phyloP scores from a whole-genome alignment of 768 basidiomycete species.

The Imleria badia region DNA sequence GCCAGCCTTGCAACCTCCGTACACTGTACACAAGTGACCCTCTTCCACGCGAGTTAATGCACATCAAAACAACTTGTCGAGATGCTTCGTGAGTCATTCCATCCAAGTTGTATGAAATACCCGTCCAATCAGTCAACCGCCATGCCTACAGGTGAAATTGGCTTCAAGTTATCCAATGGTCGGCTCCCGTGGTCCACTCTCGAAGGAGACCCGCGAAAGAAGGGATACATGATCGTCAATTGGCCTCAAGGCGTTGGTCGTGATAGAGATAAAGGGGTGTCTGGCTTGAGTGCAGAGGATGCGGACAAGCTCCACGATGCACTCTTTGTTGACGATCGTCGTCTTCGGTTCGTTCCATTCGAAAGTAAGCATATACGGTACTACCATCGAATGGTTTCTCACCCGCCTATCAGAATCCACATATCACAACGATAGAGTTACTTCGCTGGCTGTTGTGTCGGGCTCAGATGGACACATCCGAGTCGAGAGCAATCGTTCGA shows the following conservation, averaged over 20 bases:
- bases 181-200: constrained; percentile 16
- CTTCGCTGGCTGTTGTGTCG: too few relatives aligned
- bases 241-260: constrained; percentile 7
- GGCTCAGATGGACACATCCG: not conserved
- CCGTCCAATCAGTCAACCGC: too few relatives aligned
- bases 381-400: not conserved
- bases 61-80: constrained; percentile 1
- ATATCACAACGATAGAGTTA: not conserved
- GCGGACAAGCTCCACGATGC: constrained; percentile 3
- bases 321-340: constrained; percentile 1
- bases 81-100: constrained; percentile 10
- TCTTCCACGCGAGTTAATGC: too few relatives aligned
- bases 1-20: too few relatives aligned
- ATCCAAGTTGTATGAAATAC: fast-evolving
- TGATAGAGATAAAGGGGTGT: constrained; percentile 6
- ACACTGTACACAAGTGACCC: too few relatives aligned
- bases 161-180: not conserved
- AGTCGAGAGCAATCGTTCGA: too few relatives aligned
- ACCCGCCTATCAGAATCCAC: not conserved
- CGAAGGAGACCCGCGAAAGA: not conserved
- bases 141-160: not conserved
- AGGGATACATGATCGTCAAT: constrained; percentile 3
- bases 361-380: not conserved
- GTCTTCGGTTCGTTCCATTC: not conserved
- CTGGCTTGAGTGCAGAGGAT: constrained; percentile 1